Conservation (phyloP, 2,329 filamentous ascomycete species). For the Trichoderma sp. region DNA sequence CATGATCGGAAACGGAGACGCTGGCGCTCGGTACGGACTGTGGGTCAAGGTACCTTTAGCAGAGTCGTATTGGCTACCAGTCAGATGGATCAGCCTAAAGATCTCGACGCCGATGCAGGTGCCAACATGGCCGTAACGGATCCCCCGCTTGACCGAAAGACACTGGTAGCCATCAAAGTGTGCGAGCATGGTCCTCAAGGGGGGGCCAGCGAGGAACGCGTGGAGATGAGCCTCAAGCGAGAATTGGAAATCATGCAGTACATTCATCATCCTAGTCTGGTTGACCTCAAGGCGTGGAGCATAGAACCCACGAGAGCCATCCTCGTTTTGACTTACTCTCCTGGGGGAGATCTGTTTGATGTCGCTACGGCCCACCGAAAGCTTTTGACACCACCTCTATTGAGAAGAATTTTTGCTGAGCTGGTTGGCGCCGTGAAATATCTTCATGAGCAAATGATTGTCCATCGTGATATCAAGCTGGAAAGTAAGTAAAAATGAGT, state of each 20-base stretch:
- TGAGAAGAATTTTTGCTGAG: conserved; percentile 88
- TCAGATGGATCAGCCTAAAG: conserved; percentile 51
- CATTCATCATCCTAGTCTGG: conserved; percentile 85
- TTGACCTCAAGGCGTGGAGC: conserved; percentile 89
- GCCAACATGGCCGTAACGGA: conserved; percentile 42
- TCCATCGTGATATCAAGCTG: conserved; percentile 96
- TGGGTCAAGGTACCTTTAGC: conserved; percentile 95
- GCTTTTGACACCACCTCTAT: conserved; percentile 67
- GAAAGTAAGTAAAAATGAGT: conserved; percentile 67
- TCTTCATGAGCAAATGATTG: conserved; percentile 82
- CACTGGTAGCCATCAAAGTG: conserved; percentile 91
- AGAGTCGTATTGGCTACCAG: conserved; percentile 90
- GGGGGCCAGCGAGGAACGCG: conserved; percentile 87
- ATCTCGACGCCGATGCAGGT: conserved; percentile 35
- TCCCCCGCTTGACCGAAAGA: conserved; percentile 62
- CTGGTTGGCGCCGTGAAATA: conserved; percentile 84
- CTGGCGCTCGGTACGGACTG: conserved; percentile 77
- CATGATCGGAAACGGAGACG: conserved; percentile 70
- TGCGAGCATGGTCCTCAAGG: conserved; percentile 94
- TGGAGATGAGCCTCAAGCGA: conserved; percentile 90
- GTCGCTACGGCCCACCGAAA: conserved; percentile 75
- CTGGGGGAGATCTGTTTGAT: conserved; percentile 93
- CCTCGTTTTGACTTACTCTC: conserved; percentile 86
- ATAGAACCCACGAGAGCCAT: conserved; percentile 82
- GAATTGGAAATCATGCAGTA: conserved; percentile 92